Evolutionary conservation across 1,139 yeast species (phyloP), one percentile per base, ranked within the genome.

Genomic region (Suhomyces choctaworum): DNA sequence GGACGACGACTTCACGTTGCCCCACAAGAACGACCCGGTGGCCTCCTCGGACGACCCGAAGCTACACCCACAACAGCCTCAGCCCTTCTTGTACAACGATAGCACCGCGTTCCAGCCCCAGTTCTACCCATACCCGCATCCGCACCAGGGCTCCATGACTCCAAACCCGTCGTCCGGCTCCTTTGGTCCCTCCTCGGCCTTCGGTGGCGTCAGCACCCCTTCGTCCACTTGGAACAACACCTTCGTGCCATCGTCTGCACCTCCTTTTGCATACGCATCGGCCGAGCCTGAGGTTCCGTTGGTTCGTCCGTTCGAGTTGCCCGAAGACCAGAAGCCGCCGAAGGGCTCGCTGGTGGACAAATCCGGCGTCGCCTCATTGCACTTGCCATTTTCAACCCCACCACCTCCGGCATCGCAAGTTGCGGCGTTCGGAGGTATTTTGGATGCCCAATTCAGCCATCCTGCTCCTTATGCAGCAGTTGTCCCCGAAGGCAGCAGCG

Each of bases 231-330:
- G 70, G 70, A 57, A 54, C 31, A 49, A 39, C 34, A 52, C 40
- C 27, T 60, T 54, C 31, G 46, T 64, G 13, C 68, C 71, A 1
- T 54, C 60, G 21, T 54, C 66, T 4, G 71, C 72, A 5, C 72
- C 72, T 22, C 68, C 71, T 0, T 56, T 62, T 30, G 48, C 56
- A 16, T 60, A 59, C 38, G 44, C 44, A 12, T 35, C 35, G 9
- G 29, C 47, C 25, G 38, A 39, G 4, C 31, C 47, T 12, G 43
- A 40, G 25, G 50, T 45, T n/a, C 31, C 51, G 4, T 43, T 53
- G 31, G 56, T 51, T 10, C 60, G 60, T 27, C 68, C 70, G 5
- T 64, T 66, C 44, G 69, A 62, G 38, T 52, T 64, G 26, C 70
- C 72, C 4, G 43, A 36, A 5, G 37, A 34, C 16, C 8, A 21